Percentiles rank a stretch among this genome's conserved stretches.
These are phyloP conservation scores for Pedinophyceae sp. DNA, from an alignment of 139 green algal genomes.

Conservation along the genomic window DNA sequence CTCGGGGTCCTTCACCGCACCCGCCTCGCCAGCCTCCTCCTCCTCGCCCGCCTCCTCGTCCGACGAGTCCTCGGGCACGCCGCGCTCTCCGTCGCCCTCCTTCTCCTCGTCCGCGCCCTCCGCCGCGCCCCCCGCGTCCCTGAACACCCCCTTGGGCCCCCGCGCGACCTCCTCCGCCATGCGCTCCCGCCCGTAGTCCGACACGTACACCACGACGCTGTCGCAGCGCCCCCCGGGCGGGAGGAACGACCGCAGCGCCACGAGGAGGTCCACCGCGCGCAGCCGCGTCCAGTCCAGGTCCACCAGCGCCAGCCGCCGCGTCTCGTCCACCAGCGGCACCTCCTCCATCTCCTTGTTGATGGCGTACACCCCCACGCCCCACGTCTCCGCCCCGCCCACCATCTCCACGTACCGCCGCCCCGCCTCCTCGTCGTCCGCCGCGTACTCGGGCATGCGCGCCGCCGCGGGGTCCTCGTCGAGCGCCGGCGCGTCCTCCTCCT, in stretches of 20 bases:
- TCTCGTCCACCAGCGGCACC: background rate
- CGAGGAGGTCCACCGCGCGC: conserved; percentile 61
- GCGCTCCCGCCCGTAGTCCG: conserved; percentile 74
- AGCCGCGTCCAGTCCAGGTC: conserved; percentile 84
- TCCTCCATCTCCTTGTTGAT: background rate
- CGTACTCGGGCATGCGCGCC: no score
- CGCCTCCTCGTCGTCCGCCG: conserved; percentile 4
- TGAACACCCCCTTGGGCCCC: conserved; percentile 66
- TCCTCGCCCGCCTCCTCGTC: background rate
- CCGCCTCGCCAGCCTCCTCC: conserved; percentile 3
- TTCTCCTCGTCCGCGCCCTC: no score
- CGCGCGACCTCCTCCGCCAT: conserved; percentile 65
- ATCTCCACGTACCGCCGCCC: conserved; percentile 6
- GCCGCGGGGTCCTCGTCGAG: no score
- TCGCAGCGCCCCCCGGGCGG: conserved; percentile 18
- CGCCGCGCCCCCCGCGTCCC: no score
- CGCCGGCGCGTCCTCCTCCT: conserved; percentile 9
- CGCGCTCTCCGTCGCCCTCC: background rate
- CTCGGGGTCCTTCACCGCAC: background rate
- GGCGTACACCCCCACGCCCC: conserved; percentile 36
- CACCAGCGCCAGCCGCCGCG: conserved; percentile 52
- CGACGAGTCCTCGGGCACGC: background rate
- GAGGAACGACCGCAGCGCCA: conserved; percentile 62
- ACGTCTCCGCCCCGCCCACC: conserved; percentile 21
- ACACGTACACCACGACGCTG: conserved; percentile 77